A percentile compares a stretch with the other conserved stretches of the same genome.
These are phyloP conservation scores for Pyrenophora teres DNA, from an alignment of 2,329 filamentous ascomycete species.

Conservation along the genomic window DNA sequence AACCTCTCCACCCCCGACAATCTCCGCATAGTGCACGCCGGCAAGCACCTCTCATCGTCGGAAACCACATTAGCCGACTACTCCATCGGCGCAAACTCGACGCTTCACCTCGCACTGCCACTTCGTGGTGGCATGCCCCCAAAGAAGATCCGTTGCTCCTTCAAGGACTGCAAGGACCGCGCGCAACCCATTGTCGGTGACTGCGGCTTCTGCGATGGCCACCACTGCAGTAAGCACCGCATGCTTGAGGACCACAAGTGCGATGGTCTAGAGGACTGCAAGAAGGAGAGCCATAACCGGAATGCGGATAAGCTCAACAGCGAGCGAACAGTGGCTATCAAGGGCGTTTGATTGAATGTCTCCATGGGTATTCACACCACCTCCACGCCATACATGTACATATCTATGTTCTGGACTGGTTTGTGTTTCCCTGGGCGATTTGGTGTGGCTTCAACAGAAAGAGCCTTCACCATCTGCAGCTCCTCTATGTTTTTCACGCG, in stretches of 20 bases:
- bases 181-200: slow-evolving; percentile 95
- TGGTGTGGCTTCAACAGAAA: too few relatives aligned
- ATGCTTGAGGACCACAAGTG: slow-evolving; percentile 95
- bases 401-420: too few relatives aligned
- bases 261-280: slow-evolving; percentile 91
- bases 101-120: slow-evolving; percentile 60
- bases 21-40: slow-evolving; percentile 63
- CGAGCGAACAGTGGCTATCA: slow-evolving; percentile 92
- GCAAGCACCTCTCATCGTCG: slow-evolving; percentile 58
- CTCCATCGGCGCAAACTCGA: slow-evolving; percentile 56
- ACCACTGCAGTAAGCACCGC: slow-evolving; percentile 94
- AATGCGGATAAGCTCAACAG: slow-evolving; percentile 91
- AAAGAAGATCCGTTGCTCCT: slow-evolving; percentile 82
- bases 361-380: too few relatives aligned
- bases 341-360: slow-evolving; percentile 62
- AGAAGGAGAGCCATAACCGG: slow-evolving; percentile 93
- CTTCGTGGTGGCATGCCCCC: slow-evolving; percentile 63
- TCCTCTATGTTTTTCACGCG: background rate
- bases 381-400: background rate
- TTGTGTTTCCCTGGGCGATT: too few relatives aligned
- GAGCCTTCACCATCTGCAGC: background rate
- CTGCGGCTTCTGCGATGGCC: slow-evolving; percentile 91
- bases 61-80: slow-evolving; percentile 53
- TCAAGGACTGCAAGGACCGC: slow-evolving; percentile 84
- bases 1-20: slow-evolving; percentile 54